A percentile compares a stretch with the other conserved stretches of the same genome.
These are phyloP conservation scores for Oryza brachyantha DNA, from an alignment of 176 grass and related monocot genomes.

Conservation along the genomic window DNA sequence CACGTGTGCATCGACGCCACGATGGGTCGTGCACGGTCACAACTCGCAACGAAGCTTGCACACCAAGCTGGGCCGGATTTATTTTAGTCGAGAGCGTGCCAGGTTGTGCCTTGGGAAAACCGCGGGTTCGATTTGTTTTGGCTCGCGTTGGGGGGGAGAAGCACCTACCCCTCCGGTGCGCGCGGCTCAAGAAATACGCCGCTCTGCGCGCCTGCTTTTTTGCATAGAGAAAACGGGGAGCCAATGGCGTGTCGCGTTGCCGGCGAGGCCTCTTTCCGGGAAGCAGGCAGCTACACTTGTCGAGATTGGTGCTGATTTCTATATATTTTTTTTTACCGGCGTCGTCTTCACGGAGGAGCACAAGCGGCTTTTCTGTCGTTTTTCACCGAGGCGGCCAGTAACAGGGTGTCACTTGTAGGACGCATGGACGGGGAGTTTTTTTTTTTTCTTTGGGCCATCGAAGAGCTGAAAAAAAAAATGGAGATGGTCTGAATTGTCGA, in stretches of 20 bases:
- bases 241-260: neutral
- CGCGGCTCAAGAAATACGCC: neutral
- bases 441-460: too few relatives aligned
- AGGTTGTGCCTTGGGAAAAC: constrained; percentile 15
- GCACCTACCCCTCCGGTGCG: neutral
- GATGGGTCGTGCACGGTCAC: too few relatives aligned
- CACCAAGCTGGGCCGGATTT: neutral
- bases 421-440: too few relatives aligned
- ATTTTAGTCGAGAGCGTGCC: neutral
- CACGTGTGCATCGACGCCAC: neutral
- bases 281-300: neutral
- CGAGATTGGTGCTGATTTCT: neutral
- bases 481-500: neutral
- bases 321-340: neutral
- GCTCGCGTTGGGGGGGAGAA: constrained; percentile 14
- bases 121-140: neutral
- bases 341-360: neutral
- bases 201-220: neutral
- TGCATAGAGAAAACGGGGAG: neutral
- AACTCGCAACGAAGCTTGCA: neutral
- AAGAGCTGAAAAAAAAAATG: too few relatives aligned
- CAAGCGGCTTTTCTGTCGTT: neutral
- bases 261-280: constrained; percentile 40
- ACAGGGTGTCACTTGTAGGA: neutral
- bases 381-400: neutral